Base-by-base conservation (phyloP, 768 basidiomycete genomes). In the Boletus rubropictus region DNA sequence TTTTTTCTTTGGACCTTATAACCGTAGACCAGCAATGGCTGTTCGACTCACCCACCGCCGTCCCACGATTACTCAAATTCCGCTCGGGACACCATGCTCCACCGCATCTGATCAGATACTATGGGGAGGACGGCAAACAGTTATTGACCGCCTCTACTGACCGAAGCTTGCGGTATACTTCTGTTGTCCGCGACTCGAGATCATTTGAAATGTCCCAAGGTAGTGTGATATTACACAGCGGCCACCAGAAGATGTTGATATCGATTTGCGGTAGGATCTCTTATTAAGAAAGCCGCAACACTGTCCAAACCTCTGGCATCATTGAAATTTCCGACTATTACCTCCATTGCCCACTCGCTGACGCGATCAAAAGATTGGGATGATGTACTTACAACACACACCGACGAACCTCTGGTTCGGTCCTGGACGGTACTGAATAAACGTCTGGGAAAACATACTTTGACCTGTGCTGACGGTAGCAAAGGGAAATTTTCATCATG, bases 51-150 rank as follows among this genome's bases (percentile, higher is more conserved):
- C 90, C 92, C 0, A 86, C 88, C 0, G 74, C 86, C 1, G 72
- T 88, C 20, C 95, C 96, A 1, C 79, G 90, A 46, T 72, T 98
- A 10, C 77, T 97, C 21, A 98, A 97, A 71, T 90, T 80, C 64
- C 81, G 96, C 38, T 86, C 90, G 0, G 96, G 96, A 29, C 96
- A 99, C 59, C 87, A 87, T 53, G 76, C 82, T 1, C 92, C 96
- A 15, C 93, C 93, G 0, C 86, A 93, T 61, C 74, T 93, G 17
- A 90, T 99, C 40, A 78, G 94, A 46, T 97, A 91, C 66, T 97
- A 96, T 64, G 95, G 94, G 11, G 83, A 88, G n/a, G 95, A 99
- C 59, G 96, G 96, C 3, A 99, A 99, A 68, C 85, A 91, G 52
- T 69, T 99, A 7, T 67, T 99, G 38, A 93, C 89, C 4, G 86